phyloP scores from a whole-genome alignment of 2,329 filamentous ascomycete species.

The Beauveria sp. region DNA sequence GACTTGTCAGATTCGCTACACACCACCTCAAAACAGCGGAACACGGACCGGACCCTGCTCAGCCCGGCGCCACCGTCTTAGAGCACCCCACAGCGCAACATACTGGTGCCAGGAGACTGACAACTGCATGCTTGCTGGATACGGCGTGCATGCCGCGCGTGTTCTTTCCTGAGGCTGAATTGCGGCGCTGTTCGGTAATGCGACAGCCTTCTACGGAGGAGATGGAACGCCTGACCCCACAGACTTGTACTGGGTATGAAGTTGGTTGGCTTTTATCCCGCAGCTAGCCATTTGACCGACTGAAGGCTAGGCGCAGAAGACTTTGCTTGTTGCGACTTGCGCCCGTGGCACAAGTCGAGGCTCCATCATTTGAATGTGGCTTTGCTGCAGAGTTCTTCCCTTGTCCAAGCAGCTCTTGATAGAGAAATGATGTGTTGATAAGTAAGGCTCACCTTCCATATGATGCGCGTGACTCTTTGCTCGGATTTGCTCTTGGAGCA shows the following conservation, averaged over 20 bases:
- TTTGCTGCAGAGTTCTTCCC: neutral
- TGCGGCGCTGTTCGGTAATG: neutral
- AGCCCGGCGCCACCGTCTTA: constrained; percentile 7
- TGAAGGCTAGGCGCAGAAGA: neutral
- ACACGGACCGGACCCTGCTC: constrained; percentile 10
- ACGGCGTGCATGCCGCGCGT: neutral
- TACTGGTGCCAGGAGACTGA: too few relatives aligned
- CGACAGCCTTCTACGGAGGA: neutral
- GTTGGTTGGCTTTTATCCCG: neutral
- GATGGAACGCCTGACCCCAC: too few relatives aligned
- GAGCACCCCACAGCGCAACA: neutral
- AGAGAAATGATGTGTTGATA: neutral
- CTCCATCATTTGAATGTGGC: neutral
- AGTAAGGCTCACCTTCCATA: neutral
- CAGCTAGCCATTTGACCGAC: neutral
- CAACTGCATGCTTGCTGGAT: too few relatives aligned
- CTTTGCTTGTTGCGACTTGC: neutral
- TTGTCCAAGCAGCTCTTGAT: neutral
- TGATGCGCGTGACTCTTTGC: neutral
- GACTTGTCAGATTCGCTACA: constrained; percentile 7
- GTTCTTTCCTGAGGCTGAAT: neutral
- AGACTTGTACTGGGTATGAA: too few relatives aligned
- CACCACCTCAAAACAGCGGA: constrained; percentile 1
- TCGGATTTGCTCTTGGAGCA: neutral
- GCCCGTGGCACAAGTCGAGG: neutral